Base-by-base conservation (phyloP, 805 yeast species). In the Saturnispora zaruensis region DNA sequence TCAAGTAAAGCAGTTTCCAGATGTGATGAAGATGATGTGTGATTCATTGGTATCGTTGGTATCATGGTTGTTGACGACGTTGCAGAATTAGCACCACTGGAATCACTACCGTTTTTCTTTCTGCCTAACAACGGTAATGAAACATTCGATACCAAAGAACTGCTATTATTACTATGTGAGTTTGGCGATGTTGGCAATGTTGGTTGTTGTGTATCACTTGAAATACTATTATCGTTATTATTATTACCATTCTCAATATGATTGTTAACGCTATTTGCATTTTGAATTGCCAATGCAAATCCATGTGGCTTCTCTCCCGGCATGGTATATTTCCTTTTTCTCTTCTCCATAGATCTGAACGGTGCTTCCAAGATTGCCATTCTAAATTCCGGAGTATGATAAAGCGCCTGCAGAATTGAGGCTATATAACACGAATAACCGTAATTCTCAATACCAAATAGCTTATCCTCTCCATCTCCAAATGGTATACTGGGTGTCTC, bases 341-440 rank as follows among this genome's bases (percentile, higher is more conserved):
- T 64, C 23, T 54, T 38, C 24, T 46, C 45, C 3, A 63, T 55
- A 41, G 65, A 67, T 45, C 69, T 65, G 6, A 58, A 55, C 3
- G 85, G 85, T 53, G 72, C 73, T 47, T 69, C 66, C 45, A 80
- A 63, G 1, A 85, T 62, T 48, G 72, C 73, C 16, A 71, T 66
- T 43, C 97, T 76, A 59, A 93, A 88, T 26, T 75, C 76, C 24
- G 76, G 74, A 3, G 91, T 76, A 67, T 85, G 82, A 70, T 78
- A 91, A 8, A 91, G 74, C 56, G 95, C 87, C 64, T 93, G 99
- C 23, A 93, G 68, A 28, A 93, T 86, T 8, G 96, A 87, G 59
- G 93, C 93, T 66, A 96, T 87, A 69, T 91, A 91, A 68, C 98
- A 93, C 0, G 97, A 89, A 63, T 89, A 84, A 2, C 95, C 96